Evolutionary conservation across 2,329 filamentous ascomycete genomes (phyloP).

Genomic region (Onygenales sp.): DNA sequence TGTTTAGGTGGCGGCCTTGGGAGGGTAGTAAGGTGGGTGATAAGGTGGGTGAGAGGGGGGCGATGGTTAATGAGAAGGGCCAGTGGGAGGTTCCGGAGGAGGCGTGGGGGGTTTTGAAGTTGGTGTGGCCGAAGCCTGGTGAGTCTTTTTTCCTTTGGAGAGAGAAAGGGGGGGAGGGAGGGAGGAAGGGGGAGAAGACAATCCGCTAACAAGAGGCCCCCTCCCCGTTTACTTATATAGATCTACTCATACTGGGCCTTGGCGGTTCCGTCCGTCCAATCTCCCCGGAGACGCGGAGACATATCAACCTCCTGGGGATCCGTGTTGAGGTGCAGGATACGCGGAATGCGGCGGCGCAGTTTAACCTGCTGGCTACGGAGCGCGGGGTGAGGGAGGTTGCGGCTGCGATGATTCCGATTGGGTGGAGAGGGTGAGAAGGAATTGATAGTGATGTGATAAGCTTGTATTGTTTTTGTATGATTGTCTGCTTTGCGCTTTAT

Average conservation of each 20-base stretch:
- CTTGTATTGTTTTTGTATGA: not conserved
- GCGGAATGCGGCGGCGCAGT: slow-evolving; percentile 85
- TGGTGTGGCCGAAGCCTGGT: slow-evolving; percentile 87
- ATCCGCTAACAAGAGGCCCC: slow-evolving; percentile 1
- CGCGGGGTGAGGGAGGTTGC: slow-evolving; percentile 76
- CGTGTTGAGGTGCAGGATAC: slow-evolving; percentile 85
- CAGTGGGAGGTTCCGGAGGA: slow-evolving; percentile 67
- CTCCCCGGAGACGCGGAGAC: slow-evolving; percentile 60
- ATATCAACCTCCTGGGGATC: slow-evolving; percentile 70
- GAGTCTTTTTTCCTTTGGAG: no score
- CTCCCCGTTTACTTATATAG: slow-evolving; percentile 34
- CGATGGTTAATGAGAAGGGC: slow-evolving; percentile 62
- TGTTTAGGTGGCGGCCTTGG: slow-evolving; percentile 85
- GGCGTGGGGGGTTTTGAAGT: slow-evolving; percentile 63
- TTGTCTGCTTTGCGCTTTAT: not conserved
- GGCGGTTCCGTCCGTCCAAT: slow-evolving; percentile 67
- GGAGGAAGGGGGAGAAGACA: no score
- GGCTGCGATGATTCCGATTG: slow-evolving; percentile 76
- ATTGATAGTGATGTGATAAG: not conserved
- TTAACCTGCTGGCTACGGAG: slow-evolving; percentile 92
- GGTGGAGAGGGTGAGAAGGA: slow-evolving; percentile 51
- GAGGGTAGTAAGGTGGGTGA: slow-evolving; percentile 28
- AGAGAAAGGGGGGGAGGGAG: no score
- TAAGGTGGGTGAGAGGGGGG: slow-evolving; percentile 28
- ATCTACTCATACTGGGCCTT: slow-evolving; percentile 81